Conservation (phyloP, 202 grass and related monocot species). For the Hordeum pubiflorum region DNA sequence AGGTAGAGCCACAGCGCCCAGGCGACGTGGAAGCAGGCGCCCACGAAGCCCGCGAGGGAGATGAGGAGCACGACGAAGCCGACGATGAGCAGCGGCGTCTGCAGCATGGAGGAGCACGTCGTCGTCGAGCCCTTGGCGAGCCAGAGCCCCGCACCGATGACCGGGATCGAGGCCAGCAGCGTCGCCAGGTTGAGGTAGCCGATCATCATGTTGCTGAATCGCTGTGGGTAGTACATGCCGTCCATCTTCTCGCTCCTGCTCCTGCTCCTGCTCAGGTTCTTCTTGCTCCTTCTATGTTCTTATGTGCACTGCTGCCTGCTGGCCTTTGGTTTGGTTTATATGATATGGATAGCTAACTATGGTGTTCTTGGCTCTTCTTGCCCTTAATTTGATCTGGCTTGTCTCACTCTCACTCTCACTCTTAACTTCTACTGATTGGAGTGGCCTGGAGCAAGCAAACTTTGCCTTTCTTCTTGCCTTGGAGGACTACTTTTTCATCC, state of each 20-base stretch:
- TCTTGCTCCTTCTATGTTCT: slow-evolving; percentile 13
- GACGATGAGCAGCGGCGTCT: slow-evolving; percentile 72
- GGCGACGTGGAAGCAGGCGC: slow-evolving; percentile 88
- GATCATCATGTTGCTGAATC: slow-evolving; percentile 78
- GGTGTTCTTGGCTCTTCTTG: slow-evolving; percentile 29
- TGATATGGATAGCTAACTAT: neutral
- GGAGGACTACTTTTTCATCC: slow-evolving; percentile 30
- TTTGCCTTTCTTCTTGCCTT: neutral
- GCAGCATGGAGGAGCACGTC: slow-evolving; percentile 74
- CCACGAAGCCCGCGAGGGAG: slow-evolving; percentile 82
- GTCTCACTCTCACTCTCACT: neutral
- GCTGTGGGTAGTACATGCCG: slow-evolving; percentile 69
- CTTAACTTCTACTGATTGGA: slow-evolving; percentile 18
- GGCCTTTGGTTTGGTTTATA: slow-evolving; percentile 38
- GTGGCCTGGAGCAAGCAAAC: slow-evolving; percentile 25
- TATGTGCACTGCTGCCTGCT: slow-evolving; percentile 10
- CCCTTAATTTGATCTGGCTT: slow-evolving; percentile 21
- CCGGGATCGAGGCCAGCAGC: slow-evolving; percentile 73
- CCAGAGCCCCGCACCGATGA: slow-evolving; percentile 86
- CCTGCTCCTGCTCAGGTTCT: neutral
- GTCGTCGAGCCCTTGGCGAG: slow-evolving; percentile 53
- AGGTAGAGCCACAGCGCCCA: slow-evolving; percentile 97
- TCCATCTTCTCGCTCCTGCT: neutral
- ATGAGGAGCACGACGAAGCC: slow-evolving; percentile 77
- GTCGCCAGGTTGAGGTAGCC: slow-evolving; percentile 91